Evolutionary conservation across 2,329 filamentous ascomycete species (phyloP), one percentile per base, ranked within the genome.

Genomic region (Mariannaea elegans): DNA sequence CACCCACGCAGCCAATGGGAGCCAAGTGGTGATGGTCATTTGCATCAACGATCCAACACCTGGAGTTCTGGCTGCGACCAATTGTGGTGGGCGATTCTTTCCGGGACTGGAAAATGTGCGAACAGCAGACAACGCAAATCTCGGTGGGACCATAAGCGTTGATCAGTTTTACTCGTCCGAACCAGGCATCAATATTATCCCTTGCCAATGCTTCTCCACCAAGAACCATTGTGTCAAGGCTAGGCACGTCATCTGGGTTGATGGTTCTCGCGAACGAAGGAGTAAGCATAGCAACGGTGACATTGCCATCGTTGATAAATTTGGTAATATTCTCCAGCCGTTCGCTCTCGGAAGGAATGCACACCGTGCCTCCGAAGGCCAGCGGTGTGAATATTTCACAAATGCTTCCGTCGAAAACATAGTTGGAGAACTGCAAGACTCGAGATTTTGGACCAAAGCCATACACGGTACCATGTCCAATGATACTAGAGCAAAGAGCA

Each of bases 41-140:
- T 1, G 67, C 52, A 36, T 66, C 50, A 2, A 74, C 66, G 10
- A 75, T 59, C 71, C 71, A 73, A 4, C 47, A 2, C 34, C 23
- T 3, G 49, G 10, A 7, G 14, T 62, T 62, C 4, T 55, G 47
- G 13, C 46, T 45, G 4, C 24, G 24, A 3, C 56, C 58, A 3
- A 61, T 54, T 10, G 55, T 55, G 14, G 45, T 24, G 1, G 39
- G 48, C 5, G 44, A 31, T 24, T 63, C 46, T 14, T 59, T 32
- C 16, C 46, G 47, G 19, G 29, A 29, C 3, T 32, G 10, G 46
- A 29, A 50, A 14, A 51, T 39, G 13, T 48, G 39, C 18, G 56
- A 41, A 1, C 21, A 27, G 23, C 52, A 45, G 34, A 52, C 24
- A 2, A 62, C 32, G 1, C 45, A 62, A 18, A 9, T 62, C 23